phyloP scores from a whole-genome alignment of 2,329 filamentous ascomycete species.

The Gaeumannomyces sp. region DNA sequence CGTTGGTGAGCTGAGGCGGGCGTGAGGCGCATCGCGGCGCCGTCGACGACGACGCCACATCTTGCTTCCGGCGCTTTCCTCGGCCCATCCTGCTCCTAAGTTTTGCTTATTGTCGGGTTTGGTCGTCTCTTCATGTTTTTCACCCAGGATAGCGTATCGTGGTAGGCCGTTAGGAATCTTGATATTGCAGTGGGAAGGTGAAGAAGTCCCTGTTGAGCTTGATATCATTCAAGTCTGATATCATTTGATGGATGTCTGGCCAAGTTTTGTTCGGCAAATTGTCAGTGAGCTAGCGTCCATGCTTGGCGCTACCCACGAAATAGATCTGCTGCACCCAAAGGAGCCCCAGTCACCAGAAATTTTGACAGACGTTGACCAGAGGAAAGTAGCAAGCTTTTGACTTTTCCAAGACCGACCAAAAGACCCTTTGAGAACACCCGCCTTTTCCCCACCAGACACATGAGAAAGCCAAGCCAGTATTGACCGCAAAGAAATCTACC shows the following conservation, averaged over 20 bases:
- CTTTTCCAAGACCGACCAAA: neutral
- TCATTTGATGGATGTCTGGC: too few relatives aligned
- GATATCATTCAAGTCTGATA: too few relatives aligned
- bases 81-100: neutral
- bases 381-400: neutral
- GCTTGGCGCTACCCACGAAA: too few relatives aligned
- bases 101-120: neutral
- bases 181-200: too few relatives aligned
- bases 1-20: constrained; percentile 7
- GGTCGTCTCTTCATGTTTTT: neutral
- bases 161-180: too few relatives aligned
- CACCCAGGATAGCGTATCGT: too few relatives aligned
- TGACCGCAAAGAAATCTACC: constrained; percentile 17
- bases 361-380: too few relatives aligned
- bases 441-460: neutral
- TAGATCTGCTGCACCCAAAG: too few relatives aligned
- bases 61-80: neutral
- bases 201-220: too few relatives aligned
- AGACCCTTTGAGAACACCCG: neutral
- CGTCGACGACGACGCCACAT: neutral
- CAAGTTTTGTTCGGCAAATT: too few relatives aligned
- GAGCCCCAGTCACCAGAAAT: too few relatives aligned
- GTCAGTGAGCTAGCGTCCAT: too few relatives aligned
- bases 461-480: neutral
- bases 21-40: neutral